Conservation (phyloP, 208 protist genomes). For the Leishmania martiniquensis region DNA sequence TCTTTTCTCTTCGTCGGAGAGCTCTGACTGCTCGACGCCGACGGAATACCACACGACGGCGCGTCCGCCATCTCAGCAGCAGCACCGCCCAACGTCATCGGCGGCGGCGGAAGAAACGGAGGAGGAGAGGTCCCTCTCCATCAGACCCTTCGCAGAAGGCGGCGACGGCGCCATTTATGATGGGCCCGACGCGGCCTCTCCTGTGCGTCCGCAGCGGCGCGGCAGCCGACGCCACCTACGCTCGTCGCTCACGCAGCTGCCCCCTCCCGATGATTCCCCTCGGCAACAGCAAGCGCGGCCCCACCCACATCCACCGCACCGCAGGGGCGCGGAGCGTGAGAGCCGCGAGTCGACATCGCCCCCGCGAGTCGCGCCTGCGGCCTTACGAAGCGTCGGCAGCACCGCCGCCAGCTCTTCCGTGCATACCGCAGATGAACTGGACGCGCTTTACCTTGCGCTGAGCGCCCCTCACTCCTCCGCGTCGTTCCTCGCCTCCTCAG, state of each 20-base stretch:
- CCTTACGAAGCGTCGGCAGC: neutral
- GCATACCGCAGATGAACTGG: neutral
- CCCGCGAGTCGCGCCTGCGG: neutral
- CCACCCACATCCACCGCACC: neutral
- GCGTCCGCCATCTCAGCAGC: neutral
- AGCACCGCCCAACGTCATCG: neutral
- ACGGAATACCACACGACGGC: neutral
- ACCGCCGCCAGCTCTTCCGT: neutral
- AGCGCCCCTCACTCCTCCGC: neutral
- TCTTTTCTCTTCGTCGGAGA: conserved; percentile 3
- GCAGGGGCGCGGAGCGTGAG: neutral
- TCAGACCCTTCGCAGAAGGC: neutral
- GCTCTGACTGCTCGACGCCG: neutral
- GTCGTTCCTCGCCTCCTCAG: neutral
- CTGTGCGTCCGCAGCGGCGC: neutral
- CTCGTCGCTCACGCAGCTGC: neutral
- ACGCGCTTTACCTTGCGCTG: conserved; percentile 1
- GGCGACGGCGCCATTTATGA: neutral
- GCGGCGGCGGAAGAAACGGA: no score
- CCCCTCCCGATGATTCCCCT: neutral
- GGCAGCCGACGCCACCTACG: conserved; percentile 1
- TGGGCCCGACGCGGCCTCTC: neutral
- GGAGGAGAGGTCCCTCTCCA: neutral
- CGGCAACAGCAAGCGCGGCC: neutral
- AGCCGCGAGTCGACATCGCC: neutral